Conservation (phyloP, 306 rosid species). For the Gynostemma pentaphyllum region DNA sequence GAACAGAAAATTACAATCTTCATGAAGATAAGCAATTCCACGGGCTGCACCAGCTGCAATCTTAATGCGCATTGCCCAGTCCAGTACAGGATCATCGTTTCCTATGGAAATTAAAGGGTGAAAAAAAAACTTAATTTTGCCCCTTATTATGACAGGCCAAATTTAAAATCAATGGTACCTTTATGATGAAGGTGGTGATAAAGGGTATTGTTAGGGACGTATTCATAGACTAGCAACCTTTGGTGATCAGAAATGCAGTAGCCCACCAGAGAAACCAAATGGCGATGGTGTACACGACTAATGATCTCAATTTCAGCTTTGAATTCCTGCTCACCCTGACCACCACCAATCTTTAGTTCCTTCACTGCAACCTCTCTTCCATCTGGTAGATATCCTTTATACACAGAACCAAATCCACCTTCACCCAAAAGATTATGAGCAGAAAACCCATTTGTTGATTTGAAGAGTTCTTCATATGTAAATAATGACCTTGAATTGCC, state of each 20-base stretch:
- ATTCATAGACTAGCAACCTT: conserved; percentile 88
- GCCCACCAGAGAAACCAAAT: conserved; percentile 86
- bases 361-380: conserved; percentile 87
- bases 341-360: conserved; percentile 69
- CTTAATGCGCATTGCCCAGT: conserved; percentile 70
- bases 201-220: conserved; percentile 64
- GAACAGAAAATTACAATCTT: conserved; percentile 61
- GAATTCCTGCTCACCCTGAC: conserved; percentile 90
- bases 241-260: conserved; percentile 61
- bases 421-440: conserved; percentile 67
- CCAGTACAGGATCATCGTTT: conserved; percentile 43
- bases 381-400: conserved; percentile 73
- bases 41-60: conserved; percentile 92
- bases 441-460: conserved; percentile 72
- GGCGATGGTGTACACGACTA: conserved; percentile 89
- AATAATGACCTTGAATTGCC: conserved; percentile 82
- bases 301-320: conserved; percentile 85
- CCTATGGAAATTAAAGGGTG: conserved; percentile 28
- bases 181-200: conserved; percentile 86
- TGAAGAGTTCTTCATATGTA: conserved; percentile 62
- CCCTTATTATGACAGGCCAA: conserved; percentile 11
- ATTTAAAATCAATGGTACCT: conserved; percentile 13
- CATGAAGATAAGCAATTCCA: conserved; percentile 92
- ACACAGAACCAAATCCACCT: conserved; percentile 92
- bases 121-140: conserved; percentile 11